These are phyloP conservation scores for Aspergillus calidoustus DNA, from an alignment of 2,329 filamentous ascomycete genomes.

Conservation along the genomic window DNA sequence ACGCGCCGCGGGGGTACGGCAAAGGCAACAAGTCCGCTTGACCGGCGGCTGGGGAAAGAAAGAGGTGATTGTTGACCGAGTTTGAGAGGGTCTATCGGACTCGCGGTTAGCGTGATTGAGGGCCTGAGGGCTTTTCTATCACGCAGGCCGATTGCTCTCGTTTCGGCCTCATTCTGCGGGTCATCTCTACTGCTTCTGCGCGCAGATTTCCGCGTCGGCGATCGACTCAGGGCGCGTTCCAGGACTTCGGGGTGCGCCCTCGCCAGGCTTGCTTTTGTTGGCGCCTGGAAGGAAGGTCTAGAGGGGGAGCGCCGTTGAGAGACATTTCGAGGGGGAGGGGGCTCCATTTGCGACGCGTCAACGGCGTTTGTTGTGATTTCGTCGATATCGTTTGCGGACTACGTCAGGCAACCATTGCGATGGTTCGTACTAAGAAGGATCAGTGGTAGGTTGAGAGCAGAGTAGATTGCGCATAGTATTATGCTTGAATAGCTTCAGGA, in stretches of 20 bases:
- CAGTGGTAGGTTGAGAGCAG: neutral
- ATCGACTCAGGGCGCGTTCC: conserved; percentile 49
- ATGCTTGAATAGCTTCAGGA: neutral
- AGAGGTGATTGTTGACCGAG: conserved; percentile 22
- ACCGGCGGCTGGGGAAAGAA: conserved; percentile 32
- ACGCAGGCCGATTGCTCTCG: conserved; percentile 36
- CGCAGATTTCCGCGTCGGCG: conserved; percentile 39
- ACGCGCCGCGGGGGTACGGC: conserved; percentile 42
- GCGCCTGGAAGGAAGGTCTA: conserved; percentile 68
- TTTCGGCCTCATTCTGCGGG: conserved; percentile 21
- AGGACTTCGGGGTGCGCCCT: conserved; percentile 65
- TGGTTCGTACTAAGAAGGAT: neutral
- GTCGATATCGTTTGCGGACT: conserved; percentile 59
- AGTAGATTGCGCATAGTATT: neutral
- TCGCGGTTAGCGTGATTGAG: conserved; percentile 36
- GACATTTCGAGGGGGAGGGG: conserved; percentile 23
- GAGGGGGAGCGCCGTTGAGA: conserved; percentile 34
- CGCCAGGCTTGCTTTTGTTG: conserved; percentile 67
- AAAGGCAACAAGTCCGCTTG: conserved; percentile 41
- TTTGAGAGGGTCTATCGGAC: conserved; percentile 28
- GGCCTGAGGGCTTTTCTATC: conserved; percentile 44
- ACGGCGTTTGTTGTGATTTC: conserved; percentile 54
- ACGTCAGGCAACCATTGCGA: conserved; percentile 24
- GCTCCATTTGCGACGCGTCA: conserved; percentile 47
- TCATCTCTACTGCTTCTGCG: conserved; percentile 23